Conservation (phyloP, 495 filamentous ascomycete genomes). For the Aspergillus saccharolyticus region DNA sequence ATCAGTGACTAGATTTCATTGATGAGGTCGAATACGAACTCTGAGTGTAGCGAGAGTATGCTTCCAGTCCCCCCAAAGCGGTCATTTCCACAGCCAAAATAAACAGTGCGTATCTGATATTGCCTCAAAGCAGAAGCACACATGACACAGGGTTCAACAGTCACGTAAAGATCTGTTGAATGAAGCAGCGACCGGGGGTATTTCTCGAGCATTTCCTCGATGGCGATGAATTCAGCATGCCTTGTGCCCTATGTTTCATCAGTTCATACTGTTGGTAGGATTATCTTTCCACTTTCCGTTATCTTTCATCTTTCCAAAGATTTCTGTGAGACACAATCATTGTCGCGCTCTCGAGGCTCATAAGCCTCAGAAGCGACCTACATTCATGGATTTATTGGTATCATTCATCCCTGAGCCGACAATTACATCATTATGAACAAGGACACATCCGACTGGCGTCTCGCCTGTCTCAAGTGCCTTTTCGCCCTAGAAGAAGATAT, state of each 20-base stretch:
- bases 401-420: conserved; percentile 92
- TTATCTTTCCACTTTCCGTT: no score
- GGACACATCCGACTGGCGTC: conserved; percentile 93
- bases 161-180: conserved; percentile 84
- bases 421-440: conserved; percentile 68
- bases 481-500: conserved; percentile 53
- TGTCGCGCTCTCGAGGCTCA: not conserved
- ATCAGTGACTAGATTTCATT: conserved; percentile 4
- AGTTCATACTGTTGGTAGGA: not conserved
- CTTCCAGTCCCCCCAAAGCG: conserved; percentile 94
- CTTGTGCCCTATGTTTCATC: conserved; percentile 66
- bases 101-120: conserved; percentile 73
- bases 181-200: conserved; percentile 57
- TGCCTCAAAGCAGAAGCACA: conserved; percentile 90
- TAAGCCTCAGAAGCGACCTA: conserved; percentile 23
- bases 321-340: not conserved
- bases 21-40: conserved; percentile 38
- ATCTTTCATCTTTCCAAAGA: no score
- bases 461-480: conserved; percentile 77
- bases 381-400: conserved; percentile 80
- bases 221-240: conserved; percentile 89
- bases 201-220: conserved; percentile 55
- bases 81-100: conserved; percentile 92
- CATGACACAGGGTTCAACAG: conserved; percentile 97
- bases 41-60: conserved; percentile 77